Conservation (phyloP, 169 alveolate genomes). For the Babesia bovis region DNA sequence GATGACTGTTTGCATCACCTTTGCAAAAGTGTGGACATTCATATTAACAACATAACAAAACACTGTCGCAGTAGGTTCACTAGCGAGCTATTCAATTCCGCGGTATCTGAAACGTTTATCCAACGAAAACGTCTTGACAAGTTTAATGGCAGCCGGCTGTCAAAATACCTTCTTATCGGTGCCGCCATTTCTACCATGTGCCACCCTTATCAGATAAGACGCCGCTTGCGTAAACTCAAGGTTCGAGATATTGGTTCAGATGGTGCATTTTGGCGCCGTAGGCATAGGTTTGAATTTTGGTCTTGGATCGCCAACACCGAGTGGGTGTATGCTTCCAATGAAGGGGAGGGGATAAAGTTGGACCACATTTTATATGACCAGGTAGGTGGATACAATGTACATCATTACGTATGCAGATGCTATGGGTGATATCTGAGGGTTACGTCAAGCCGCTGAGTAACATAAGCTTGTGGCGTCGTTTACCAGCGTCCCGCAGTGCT, state of each 20-base stretch:
- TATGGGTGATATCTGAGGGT: slow-evolving; percentile 47
- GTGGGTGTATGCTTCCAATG: slow-evolving; percentile 31
- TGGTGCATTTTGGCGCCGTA: slow-evolving; percentile 12
- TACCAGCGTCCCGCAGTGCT: slow-evolving; percentile 20
- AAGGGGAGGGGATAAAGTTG: not conserved
- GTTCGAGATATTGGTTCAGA: not conserved
- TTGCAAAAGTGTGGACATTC: slow-evolving; percentile 34
- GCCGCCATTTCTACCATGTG: slow-evolving; percentile 34
- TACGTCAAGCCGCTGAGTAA: slow-evolving; percentile 34
- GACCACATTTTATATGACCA: slow-evolving; percentile 28
- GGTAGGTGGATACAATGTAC: slow-evolving; percentile 2
- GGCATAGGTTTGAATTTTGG: slow-evolving; percentile 27
- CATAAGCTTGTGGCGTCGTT: slow-evolving; percentile 1
- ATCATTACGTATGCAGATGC: slow-evolving; percentile 9
- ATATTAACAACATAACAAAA: not conserved
- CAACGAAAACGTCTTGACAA: slow-evolving; percentile 27
- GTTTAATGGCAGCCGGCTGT: slow-evolving; percentile 55
- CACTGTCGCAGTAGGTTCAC: slow-evolving; percentile 30
- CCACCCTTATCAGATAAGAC: slow-evolving; percentile 1
- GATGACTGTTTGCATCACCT: slow-evolving; percentile 13
- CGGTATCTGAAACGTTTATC: not conserved
- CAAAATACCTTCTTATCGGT: slow-evolving; percentile 42
- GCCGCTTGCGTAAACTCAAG: not conserved
- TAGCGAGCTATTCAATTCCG: slow-evolving; percentile 15
- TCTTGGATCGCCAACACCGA: slow-evolving; percentile 48